Evolutionary conservation across 164 flowering plant genomes (phyloP).

Genomic region (Vitis vinifera): DNA sequence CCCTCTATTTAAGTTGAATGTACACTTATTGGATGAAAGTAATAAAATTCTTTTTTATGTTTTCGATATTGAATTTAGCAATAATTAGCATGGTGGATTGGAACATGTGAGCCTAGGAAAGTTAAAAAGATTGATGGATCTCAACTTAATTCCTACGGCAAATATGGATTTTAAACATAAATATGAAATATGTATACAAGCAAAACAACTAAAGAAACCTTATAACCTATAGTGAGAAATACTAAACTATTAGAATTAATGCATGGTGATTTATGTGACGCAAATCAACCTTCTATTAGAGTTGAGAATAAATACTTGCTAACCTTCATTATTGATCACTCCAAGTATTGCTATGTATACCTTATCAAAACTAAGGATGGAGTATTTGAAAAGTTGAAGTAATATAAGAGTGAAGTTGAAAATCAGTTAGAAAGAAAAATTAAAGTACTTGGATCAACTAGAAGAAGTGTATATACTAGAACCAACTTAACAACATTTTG

Average conservation of each 20-base stretch:
- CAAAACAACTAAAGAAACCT: neutral
- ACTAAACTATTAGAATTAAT: neutral
- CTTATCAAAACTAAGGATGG: neutral
- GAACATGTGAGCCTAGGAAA: neutral
- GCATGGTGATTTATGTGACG: neutral
- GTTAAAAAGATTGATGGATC: neutral
- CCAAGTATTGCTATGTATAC: slow-evolving; percentile 3
- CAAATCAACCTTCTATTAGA: neutral
- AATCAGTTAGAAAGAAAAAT: slow-evolving; percentile 9
- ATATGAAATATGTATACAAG: slow-evolving; percentile 1
- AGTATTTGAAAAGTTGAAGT: neutral
- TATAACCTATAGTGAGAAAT: neutral
- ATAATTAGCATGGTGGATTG: neutral
- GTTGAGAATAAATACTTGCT: neutral
- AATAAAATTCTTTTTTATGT: neutral
- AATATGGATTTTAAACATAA: neutral
- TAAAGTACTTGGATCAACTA: neutral
- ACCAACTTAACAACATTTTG: neutral
- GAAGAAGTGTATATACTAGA: slow-evolving; percentile 7
- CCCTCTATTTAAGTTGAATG: slow-evolving; percentile 5
- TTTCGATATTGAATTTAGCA: neutral
- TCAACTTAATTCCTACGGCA: neutral
- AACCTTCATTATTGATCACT: slow-evolving; percentile 1
- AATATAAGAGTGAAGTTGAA: slow-evolving; percentile 8
- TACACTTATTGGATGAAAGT: neutral